Evolutionary conservation across 139 green algal species (phyloP), one percentile per base, ranked within the genome.

Genomic region (Coccomyxa sp.): DNA sequence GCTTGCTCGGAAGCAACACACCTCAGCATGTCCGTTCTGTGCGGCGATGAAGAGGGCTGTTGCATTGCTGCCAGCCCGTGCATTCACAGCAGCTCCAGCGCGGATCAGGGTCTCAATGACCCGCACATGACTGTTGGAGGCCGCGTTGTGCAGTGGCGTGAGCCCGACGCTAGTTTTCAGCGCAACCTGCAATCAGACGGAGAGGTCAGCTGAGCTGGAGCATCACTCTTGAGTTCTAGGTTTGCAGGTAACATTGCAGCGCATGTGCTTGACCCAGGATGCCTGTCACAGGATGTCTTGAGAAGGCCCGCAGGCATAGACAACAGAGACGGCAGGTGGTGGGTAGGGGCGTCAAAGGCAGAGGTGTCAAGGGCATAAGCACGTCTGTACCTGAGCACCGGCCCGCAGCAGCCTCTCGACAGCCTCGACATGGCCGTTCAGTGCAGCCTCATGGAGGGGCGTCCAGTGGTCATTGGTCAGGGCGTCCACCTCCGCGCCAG

Each of bases 61-160:
- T 31, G 77, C 75, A 24, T 73, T 81, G 39, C 44, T 71, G 22
- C 73, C 35, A n/a, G 75, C 55, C 33, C 55, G 69, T 18, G 50
- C 38, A 44, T 86, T 77, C 1, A 87, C 55, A 6, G 80, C 69
- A 5, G 85, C 85, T 41, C 83, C 78, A 39, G 71, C 39, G 38
- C 82, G 75, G n/a, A 90, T 69, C 54, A 91, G 79, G 69, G 77
- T 55, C 31, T 64, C 64, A 33, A 83, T 75, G 0, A 82, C 44
- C 36, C 79, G 74, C 6, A 37, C 33, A 36, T 77, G 77, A 31
- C 85, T 83, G 39, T 83, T 82, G 58, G 74, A 83, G 68, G 80
- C 83, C 27, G 85, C 82, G 55, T 84, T 86, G 76, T 88, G 87
- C 14, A 89, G 80, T 9, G 85, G 76, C 39, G 83, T 83, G n/a